Percentiles rank a stretch among this genome's conserved stretches.
Conservation (phyloP, 768 basidiomycete species). For the Udeniomyces megalosporus region DNA sequence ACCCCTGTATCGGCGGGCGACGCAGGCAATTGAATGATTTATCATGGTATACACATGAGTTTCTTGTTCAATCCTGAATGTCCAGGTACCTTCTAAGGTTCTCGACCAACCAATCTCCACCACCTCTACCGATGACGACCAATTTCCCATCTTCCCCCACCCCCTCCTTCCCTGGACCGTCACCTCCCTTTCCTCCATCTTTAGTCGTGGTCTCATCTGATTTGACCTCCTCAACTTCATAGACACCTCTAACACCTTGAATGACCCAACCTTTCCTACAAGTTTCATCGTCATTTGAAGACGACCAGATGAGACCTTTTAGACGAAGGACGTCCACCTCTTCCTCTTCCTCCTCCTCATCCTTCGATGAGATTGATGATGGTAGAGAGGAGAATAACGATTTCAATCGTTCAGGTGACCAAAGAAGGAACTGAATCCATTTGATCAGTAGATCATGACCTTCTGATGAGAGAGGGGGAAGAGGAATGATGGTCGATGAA, state of each 20-base stretch:
- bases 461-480: slow-evolving; percentile 41
- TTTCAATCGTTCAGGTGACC: slow-evolving; percentile 58
- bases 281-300: slow-evolving; percentile 25
- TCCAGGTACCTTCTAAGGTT: too few relatives aligned
- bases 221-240: slow-evolving; percentile 43
- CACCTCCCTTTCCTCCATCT: not conserved
- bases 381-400: too few relatives aligned
- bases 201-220: not conserved
- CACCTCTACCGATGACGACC: too few relatives aligned
- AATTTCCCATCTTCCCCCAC: too few relatives aligned
- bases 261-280: slow-evolving; percentile 50
- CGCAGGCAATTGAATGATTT: too few relatives aligned
- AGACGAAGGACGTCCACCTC: slow-evolving; percentile 57
- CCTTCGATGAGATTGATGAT: too few relatives aligned
- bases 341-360: slow-evolving; percentile 16
- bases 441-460: slow-evolving; percentile 47
- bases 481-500: slow-evolving; percentile 49
- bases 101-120: too few relatives aligned
- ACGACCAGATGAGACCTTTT: slow-evolving; percentile 54
- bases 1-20: too few relatives aligned
- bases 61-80: too few relatives aligned
- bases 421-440: slow-evolving; percentile 67
- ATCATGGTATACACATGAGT: too few relatives aligned
- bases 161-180: too few relatives aligned
- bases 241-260: slow-evolving; percentile 82